Percentiles rank a stretch among this genome's conserved stretches.
These are phyloP conservation scores for Yamadazyma ubonensis DNA, from an alignment of 805 yeast species.

Conservation along the genomic window DNA sequence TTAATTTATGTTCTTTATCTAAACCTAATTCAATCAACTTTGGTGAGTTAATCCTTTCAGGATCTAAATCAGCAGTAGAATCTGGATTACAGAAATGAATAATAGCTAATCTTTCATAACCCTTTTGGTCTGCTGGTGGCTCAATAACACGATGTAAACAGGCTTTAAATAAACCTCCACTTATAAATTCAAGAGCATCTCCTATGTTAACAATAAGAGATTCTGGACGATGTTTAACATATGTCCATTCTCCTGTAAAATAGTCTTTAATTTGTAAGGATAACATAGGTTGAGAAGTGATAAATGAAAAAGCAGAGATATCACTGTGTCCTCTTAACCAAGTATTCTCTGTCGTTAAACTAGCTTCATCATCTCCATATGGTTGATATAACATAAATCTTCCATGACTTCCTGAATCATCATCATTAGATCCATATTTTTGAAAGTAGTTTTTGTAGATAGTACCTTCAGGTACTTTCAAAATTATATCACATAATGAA, in stretches of 20 bases:
- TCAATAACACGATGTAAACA: slow-evolving; percentile 48
- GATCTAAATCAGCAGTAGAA: slow-evolving; percentile 37
- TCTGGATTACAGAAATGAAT: slow-evolving; percentile 46
- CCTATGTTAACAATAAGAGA: slow-evolving; percentile 43
- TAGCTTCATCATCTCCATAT: slow-evolving; percentile 24
- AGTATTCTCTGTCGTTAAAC: slow-evolving; percentile 33
- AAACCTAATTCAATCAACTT: slow-evolving; percentile 34
- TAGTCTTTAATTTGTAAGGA: slow-evolving; percentile 41
- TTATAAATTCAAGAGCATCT: slow-evolving; percentile 40
- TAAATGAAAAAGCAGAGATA: slow-evolving; percentile 39
- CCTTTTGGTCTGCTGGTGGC: slow-evolving; percentile 43
- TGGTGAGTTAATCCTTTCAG: slow-evolving; percentile 39
- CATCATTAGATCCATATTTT: slow-evolving; percentile 33
- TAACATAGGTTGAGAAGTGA: slow-evolving; percentile 41
- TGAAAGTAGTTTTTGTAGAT: slow-evolving; percentile 37
- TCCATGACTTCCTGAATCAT: slow-evolving; percentile 26
- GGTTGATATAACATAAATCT: slow-evolving; percentile 29
- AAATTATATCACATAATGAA: slow-evolving; percentile 42
- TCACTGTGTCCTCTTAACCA: slow-evolving; percentile 52
- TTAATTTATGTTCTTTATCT: slow-evolving; percentile 23
- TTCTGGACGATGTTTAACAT: slow-evolving; percentile 38
- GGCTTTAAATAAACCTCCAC: slow-evolving; percentile 48
- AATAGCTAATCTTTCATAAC: slow-evolving; percentile 35
- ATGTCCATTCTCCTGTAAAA: slow-evolving; percentile 37
- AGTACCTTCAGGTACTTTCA: slow-evolving; percentile 49